Evolutionary conservation across 1,139 yeast species (phyloP).

Genomic region (Meyerozyma guilliermondii): DNA sequence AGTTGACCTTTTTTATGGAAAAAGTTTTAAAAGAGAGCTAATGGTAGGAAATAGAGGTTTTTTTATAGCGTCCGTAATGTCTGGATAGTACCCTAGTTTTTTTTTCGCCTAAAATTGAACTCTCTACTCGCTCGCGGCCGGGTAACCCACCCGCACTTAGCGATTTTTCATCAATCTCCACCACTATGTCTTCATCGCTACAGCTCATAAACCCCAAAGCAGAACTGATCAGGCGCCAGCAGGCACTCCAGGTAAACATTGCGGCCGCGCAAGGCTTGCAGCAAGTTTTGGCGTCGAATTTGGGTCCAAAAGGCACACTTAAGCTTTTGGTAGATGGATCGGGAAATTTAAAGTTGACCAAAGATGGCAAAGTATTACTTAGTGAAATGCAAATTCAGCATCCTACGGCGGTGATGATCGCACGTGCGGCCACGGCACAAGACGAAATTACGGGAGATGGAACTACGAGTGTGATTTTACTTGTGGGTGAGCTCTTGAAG

Average conservation of each 20-base stretch:
- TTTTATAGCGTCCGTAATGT: no score
- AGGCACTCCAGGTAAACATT: slow-evolving; percentile 92
- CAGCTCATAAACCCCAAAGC: slow-evolving; percentile 96
- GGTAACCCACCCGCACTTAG: background rate
- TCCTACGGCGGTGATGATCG: slow-evolving; percentile 99
- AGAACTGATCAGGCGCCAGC: slow-evolving; percentile 88
- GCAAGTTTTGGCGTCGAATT: slow-evolving; percentile 80
- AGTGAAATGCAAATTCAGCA: slow-evolving; percentile 98
- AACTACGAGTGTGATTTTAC: slow-evolving; percentile 92
- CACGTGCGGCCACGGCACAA: slow-evolving; percentile 97
- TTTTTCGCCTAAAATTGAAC: no score
- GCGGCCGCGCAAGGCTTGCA: slow-evolving; percentile 97
- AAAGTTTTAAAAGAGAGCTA: no score
- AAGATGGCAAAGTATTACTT: slow-evolving; percentile 91
- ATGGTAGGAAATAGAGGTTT: no score
- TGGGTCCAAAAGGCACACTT: slow-evolving; percentile 97
- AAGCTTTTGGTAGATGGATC: slow-evolving; percentile 97
- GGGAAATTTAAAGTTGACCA: slow-evolving; percentile 90
- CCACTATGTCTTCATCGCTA: slow-evolving; percentile 51
- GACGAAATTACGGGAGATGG: slow-evolving; percentile 99
- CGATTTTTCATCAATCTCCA: background rate
- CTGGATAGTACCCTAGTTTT: no score
- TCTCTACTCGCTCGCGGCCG: no score
- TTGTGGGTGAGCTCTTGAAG: slow-evolving; percentile 90
- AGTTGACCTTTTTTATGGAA: no score